Percentiles rank a stretch among this genome's conserved stretches.
These are phyloP conservation scores for Lonicera japonica DNA, from an alignment of 129 eudicot genomes.

Conservation along the genomic window DNA sequence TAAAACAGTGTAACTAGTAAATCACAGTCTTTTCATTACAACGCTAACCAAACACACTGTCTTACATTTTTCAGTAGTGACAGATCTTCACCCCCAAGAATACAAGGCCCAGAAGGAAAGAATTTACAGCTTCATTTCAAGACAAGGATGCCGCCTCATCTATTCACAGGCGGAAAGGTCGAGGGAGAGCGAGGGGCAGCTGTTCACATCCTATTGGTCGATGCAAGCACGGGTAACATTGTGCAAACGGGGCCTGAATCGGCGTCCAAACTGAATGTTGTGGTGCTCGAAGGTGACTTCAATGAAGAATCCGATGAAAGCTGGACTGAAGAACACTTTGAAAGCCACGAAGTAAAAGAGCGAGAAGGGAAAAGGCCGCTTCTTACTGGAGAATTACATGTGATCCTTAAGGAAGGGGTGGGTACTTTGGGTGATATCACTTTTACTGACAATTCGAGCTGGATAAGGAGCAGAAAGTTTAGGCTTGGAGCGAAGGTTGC, in stretches of 20 bases:
- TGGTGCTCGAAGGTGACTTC: slow-evolving; percentile 52
- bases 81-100: slow-evolving; percentile 43
- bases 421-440: slow-evolving; percentile 48
- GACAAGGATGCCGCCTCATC: slow-evolving; percentile 61
- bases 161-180: slow-evolving; percentile 52
- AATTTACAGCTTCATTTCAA: slow-evolving; percentile 32
- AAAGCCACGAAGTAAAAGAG: slow-evolving; percentile 52
- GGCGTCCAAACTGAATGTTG: slow-evolving; percentile 38
- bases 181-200: slow-evolving; percentile 61
- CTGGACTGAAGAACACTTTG: slow-evolving; percentile 44
- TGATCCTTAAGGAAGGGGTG: slow-evolving; percentile 44
- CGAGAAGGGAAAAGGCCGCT: slow-evolving; percentile 59
- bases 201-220: slow-evolving; percentile 39
- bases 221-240: slow-evolving; percentile 36
- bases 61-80: slow-evolving; percentile 8
- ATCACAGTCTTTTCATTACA: too few relatives aligned
- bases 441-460: slow-evolving; percentile 51
- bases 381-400: slow-evolving; percentile 44
- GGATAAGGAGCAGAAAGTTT: slow-evolving; percentile 56
- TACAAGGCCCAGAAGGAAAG: slow-evolving; percentile 41
- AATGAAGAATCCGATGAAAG: slow-evolving; percentile 33
- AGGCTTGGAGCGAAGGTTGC: slow-evolving; percentile 49
- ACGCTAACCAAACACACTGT: neutral
- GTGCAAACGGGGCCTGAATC: slow-evolving; percentile 48
- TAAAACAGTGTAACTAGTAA: too few relatives aligned